phyloP scores from a whole-genome alignment of 108 stramenopile genomes.

The Aureococcus anophagefferens region DNA sequence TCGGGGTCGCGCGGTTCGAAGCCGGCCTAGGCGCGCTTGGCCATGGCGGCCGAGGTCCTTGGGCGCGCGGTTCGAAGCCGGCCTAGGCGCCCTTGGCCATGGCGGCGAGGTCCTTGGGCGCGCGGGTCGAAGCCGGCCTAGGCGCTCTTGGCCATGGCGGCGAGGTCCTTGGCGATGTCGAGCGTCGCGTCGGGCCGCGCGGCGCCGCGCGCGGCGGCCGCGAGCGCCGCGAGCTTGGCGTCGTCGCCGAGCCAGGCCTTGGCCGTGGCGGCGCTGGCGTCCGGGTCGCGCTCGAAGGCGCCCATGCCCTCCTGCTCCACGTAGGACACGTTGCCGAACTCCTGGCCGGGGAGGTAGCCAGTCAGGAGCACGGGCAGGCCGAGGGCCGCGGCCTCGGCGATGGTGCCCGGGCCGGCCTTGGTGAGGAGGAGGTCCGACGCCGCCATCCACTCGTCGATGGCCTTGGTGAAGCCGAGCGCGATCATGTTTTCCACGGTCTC shows the following conservation, averaged over 20 bases:
- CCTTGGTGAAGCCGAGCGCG: constrained; percentile 73
- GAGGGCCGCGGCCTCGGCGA: constrained; percentile 86
- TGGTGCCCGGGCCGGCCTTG: constrained; percentile 95
- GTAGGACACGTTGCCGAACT: not conserved
- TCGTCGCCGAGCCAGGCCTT: not conserved
- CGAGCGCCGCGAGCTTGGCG: not conserved
- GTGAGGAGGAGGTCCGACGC: constrained; percentile 80
- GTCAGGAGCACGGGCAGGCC: constrained; percentile 84
- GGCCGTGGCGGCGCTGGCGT: not conserved
- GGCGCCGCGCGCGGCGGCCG: not conserved
- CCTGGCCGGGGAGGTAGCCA: constrained; percentile 53
- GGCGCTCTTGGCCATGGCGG: too few species aligned
- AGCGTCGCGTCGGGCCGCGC: not conserved
- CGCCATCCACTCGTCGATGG: constrained; percentile 92
- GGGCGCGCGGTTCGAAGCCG: too few species aligned
- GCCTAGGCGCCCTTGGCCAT: too few species aligned
- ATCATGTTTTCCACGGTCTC: constrained; percentile 59
- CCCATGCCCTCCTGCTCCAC: not conserved
- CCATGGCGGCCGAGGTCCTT: too few species aligned
- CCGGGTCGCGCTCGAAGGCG: not conserved
- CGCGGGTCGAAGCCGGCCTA: too few species aligned
- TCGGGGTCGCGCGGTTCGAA: too few species aligned
- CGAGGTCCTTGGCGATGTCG: not conserved
- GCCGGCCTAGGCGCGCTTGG: too few species aligned
- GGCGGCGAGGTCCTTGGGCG: too few species aligned